phyloP scores from a whole-genome alignment of 495 filamentous ascomycete species.

The Paragyromitra xinjiangensis region DNA sequence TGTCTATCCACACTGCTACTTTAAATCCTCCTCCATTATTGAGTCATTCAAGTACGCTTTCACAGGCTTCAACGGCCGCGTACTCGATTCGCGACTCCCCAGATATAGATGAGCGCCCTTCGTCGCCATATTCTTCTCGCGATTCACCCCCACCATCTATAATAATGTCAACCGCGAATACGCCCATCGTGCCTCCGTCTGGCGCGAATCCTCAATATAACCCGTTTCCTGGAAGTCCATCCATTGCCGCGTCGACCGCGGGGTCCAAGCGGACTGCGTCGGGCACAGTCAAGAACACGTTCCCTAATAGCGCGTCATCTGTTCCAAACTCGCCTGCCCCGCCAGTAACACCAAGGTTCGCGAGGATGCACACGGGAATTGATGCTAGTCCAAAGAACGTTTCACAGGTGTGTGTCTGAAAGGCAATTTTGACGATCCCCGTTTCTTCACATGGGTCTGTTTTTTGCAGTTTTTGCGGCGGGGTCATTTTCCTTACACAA shows the following conservation, averaged over 20 bases:
- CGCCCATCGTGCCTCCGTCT: conserved; percentile 52
- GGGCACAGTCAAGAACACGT: conserved; percentile 55
- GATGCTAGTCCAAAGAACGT: conserved; percentile 56
- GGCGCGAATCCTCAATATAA: conserved; percentile 54
- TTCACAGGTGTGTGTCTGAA: conserved; percentile 55
- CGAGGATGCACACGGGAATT: conserved; percentile 52
- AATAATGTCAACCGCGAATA: conserved; percentile 51
- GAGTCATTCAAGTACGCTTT: conserved; percentile 48
- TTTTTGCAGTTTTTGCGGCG: conserved; percentile 49
- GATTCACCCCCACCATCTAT: conserved; percentile 52
- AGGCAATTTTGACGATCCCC: conserved; percentile 50
- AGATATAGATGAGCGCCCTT: conserved; percentile 48
- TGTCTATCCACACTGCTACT: conserved; percentile 35
- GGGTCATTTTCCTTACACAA: conserved; percentile 53
- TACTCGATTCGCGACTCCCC: conserved; percentile 53
- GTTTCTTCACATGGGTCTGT: conserved; percentile 44
- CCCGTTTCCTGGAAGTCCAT: conserved; percentile 56
- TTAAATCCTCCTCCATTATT: conserved; percentile 51
- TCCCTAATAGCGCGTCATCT: conserved; percentile 52
- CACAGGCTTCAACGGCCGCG: conserved; percentile 48
- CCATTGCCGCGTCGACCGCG: conserved; percentile 46
- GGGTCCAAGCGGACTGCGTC: conserved; percentile 56
- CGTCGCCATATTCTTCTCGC: conserved; percentile 47
- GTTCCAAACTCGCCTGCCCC: conserved; percentile 53
- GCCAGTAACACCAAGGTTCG: conserved; percentile 52